Evolutionary conservation across 139 green algal genomes (phyloP), one percentile per base, ranked within the genome.

Genomic region (Coelastrella sp.): DNA sequence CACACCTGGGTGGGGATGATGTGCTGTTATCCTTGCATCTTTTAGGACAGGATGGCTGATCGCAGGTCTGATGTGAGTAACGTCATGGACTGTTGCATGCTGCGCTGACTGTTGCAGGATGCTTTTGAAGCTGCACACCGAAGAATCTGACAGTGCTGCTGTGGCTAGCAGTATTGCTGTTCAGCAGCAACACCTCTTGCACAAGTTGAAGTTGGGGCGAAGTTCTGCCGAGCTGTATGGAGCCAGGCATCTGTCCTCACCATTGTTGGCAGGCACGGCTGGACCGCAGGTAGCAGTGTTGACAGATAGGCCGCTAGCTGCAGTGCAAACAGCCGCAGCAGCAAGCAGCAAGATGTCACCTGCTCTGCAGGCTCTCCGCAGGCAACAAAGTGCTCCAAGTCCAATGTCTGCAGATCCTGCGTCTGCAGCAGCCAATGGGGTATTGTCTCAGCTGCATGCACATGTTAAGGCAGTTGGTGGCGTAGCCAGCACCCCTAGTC

Each of bases 301-400:
- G 5, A 79, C 72, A 45, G 38, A 43, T 43, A 51, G 57, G 15
- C 72, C 72, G 2, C 72, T 79, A 21, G 72, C 72, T 48, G 72
- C 72, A 48, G 8, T 79, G 27, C 72, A 51, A n/a, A 15, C 27
- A 79, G 43, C 72, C 23, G 45, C 72, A 48, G 45, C 11, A 11
- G 34, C 19, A 5, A 27, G 13, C 9, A 27, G 73, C 30, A n/a
- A n/a, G n/a, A 3, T 50, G 23, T 48, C 73, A 50, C 8, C 43
- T 8, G 71, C 71, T n/a, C 41, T 63, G 27, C 71, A 79, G 7
- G 48, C n/a, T n/a, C n/a, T n/a, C n/a, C n/a, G n/a, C n/a, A n/a
- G n/a, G n/a, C n/a, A n/a, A n/a, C n/a, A n/a, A n/a, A n/a, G n/a
- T n/a, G n/a, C n/a, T n/a, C n/a, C n/a, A n/a, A 64, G 53, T 27